Percentiles rank a stretch among this genome's conserved stretches.
Conservation (phyloP, 2,329 filamentous ascomycete genomes). For the Beauveria brongniartii region DNA sequence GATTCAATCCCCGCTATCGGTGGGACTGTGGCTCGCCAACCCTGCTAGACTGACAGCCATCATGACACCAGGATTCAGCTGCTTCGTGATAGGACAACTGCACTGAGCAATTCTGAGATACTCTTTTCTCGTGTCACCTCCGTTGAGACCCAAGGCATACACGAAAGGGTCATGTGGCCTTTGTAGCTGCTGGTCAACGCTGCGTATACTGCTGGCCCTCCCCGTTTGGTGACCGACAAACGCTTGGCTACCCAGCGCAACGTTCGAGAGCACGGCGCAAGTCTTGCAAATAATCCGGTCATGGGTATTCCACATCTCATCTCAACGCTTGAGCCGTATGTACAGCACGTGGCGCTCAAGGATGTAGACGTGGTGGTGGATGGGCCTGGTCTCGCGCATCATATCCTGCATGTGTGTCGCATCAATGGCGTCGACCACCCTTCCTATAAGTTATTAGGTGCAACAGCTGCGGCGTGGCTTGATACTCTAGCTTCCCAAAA, state of each 20-base stretch:
- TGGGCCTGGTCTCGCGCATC: conserved; percentile 70
- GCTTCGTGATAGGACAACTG: neutral
- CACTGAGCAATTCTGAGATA: neutral
- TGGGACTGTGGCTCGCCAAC: conserved; percentile 4
- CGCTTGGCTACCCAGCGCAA: neutral
- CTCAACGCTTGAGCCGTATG: conserved; percentile 44
- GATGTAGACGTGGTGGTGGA: conserved; percentile 53
- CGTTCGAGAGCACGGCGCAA: neutral
- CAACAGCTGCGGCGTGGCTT: conserved; percentile 54
- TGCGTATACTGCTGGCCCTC: neutral
- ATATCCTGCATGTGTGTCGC: conserved; percentile 53
- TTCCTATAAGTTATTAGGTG: conserved; percentile 55
- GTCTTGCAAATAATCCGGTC: neutral
- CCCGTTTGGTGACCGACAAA: conserved; percentile 3
- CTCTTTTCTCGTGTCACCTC: neutral
- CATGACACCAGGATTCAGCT: neutral
- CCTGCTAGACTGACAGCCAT: neutral
- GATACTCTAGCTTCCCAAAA: conserved; percentile 45
- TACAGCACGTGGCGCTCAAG: conserved; percentile 32
- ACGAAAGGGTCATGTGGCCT: conserved; percentile 14
- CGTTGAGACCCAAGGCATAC: neutral
- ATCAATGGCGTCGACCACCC: conserved; percentile 46
- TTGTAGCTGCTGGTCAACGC: neutral
- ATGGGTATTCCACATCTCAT: conserved; percentile 57
- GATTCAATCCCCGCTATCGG: neutral